Conservation (phyloP, 1,139 yeast species). For the Kazachstania sp. region DNA sequence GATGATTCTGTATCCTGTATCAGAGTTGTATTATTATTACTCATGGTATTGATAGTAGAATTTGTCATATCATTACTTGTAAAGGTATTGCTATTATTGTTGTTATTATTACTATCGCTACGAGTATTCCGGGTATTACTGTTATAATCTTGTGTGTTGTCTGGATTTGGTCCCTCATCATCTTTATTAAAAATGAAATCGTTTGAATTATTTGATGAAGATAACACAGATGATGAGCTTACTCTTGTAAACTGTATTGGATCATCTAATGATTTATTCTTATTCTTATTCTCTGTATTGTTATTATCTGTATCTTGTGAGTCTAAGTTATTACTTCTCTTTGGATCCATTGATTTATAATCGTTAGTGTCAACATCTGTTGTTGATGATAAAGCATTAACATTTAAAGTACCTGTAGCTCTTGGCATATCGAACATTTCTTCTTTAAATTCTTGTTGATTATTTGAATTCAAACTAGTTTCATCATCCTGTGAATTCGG, state of each 20-base stretch:
- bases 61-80: constrained; percentile 1
- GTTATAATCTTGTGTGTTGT: background rate
- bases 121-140: background rate
- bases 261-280: constrained; percentile 26
- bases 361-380: constrained; percentile 5
- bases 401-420: constrained; percentile 53
- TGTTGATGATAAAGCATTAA: constrained; percentile 37
- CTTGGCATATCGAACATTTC: constrained; percentile 39
- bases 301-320: background rate
- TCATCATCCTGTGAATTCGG: background rate
- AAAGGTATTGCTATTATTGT: constrained; percentile 1
- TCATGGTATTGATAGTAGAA: constrained; percentile 1
- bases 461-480: background rate
- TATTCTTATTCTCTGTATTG: background rate
- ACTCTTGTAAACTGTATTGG: constrained; percentile 31
- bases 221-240: constrained; percentile 20
- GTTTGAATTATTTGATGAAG: background rate
- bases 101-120: background rate
- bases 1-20: constrained; percentile 3
- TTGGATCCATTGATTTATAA: constrained; percentile 14
- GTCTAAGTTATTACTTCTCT: constrained; percentile 30
- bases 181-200: constrained; percentile 8
- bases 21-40: constrained; percentile 3
- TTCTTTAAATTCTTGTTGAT: background rate
- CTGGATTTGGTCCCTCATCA: background rate